Percentiles rank a stretch among this genome's conserved stretches.
Evolutionary conservation across 768 basidiomycete species (phyloP).

Genomic region (Calocera viscosa): DNA sequence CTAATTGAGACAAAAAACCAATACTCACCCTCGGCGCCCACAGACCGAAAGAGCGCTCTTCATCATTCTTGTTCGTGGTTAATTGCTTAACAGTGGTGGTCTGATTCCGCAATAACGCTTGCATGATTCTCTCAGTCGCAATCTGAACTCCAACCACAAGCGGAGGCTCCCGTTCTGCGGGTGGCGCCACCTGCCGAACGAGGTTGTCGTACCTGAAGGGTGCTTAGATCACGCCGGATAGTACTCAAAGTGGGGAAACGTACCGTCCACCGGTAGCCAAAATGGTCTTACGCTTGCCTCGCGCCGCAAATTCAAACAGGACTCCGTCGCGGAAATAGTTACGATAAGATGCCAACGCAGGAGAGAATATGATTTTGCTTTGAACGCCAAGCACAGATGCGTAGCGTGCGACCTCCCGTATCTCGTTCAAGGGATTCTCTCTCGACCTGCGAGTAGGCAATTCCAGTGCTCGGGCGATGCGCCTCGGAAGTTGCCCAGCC

Average conservation of each 20-base stretch:
- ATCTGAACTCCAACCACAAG: slow-evolving; percentile 51
- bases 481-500: slow-evolving; percentile 30
- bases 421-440: slow-evolving; percentile 33
- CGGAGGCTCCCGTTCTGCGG: slow-evolving; percentile 27
- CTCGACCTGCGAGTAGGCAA: neutral
- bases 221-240: neutral
- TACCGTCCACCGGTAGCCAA: slow-evolving; percentile 75
- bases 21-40: slow-evolving; percentile 75
- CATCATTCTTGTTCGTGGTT: slow-evolving; percentile 37
- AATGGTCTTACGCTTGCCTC: slow-evolving; percentile 52
- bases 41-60: slow-evolving; percentile 70
- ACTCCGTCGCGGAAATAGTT: slow-evolving; percentile 62
- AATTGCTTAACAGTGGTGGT: slow-evolving; percentile 50
- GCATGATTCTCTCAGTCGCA: slow-evolving; percentile 63
- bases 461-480: slow-evolving; percentile 24
- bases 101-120: slow-evolving; percentile 56
- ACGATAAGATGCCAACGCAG: slow-evolving; percentile 59
- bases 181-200: slow-evolving; percentile 46
- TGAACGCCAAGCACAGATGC: slow-evolving; percentile 50
- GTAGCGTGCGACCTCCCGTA: slow-evolving; percentile 49
- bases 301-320: slow-evolving; percentile 59
- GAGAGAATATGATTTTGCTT: slow-evolving; percentile 52
- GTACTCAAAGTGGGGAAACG: slow-evolving; percentile 16
- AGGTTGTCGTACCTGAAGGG: slow-evolving; percentile 54
- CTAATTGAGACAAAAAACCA: neutral